These are phyloP conservation scores for Phytophthora capsici DNA, from an alignment of 352 stramenopile species.

Conservation along the genomic window DNA sequence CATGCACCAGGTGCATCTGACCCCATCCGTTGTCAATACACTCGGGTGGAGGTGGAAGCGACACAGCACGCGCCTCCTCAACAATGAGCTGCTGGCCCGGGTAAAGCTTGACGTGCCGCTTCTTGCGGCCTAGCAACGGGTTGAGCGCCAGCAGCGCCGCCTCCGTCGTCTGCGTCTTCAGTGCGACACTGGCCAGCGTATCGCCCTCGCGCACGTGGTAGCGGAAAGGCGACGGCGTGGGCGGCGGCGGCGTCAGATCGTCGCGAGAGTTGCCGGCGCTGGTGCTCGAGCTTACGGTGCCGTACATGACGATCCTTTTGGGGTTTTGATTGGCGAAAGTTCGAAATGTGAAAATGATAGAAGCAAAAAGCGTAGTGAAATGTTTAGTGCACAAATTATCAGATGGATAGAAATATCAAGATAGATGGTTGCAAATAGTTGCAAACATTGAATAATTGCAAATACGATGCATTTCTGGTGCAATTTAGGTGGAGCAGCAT, in stretches of 20 bases:
- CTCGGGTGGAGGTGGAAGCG: conserved; percentile 74
- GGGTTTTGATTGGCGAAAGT: conserved; percentile 21
- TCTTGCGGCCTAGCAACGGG: conserved; percentile 58
- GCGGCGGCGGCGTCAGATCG: conserved; percentile 33
- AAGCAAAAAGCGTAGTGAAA: neutral
- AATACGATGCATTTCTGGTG: conserved; percentile 3
- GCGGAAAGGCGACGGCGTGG: conserved; percentile 65
- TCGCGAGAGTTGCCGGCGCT: conserved; percentile 35
- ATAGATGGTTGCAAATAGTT: neutral
- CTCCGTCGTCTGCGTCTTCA: conserved; percentile 70
- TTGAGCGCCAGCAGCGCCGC: conserved; percentile 68
- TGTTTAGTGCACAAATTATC: conserved; percentile 6
- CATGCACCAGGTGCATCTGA: conserved; percentile 82
- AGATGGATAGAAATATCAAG: conserved; percentile 2
- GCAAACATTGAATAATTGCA: neutral
- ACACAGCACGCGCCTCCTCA: conserved; percentile 71
- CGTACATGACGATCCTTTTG: conserved; percentile 51
- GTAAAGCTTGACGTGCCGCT: conserved; percentile 66
- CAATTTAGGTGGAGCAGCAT: conserved; percentile 75
- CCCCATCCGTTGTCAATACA: conserved; percentile 87
- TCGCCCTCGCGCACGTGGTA: conserved; percentile 76
- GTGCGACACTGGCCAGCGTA: conserved; percentile 66
- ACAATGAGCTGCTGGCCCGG: conserved; percentile 78
- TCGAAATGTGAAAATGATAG: conserved; percentile 4
- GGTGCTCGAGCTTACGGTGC: conserved; percentile 45